These are phyloP conservation scores for Helotiales sp. DNA, from an alignment of 2,329 filamentous ascomycete species.

Conservation along the genomic window DNA sequence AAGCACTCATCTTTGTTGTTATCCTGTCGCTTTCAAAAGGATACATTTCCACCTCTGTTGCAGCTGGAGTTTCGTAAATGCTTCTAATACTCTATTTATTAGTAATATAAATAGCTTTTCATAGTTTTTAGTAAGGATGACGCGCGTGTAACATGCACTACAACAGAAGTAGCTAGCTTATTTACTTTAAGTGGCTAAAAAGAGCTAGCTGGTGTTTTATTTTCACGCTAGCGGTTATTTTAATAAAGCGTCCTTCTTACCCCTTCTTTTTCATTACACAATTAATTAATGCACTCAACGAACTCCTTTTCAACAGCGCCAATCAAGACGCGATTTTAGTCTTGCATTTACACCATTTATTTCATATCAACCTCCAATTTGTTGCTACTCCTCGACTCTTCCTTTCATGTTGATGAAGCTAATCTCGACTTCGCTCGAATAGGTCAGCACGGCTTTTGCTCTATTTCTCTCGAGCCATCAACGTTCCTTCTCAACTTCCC, in stretches of 20 bases:
- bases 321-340: neutral
- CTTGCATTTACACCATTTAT: neutral
- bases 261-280: neutral
- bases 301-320: neutral
- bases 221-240: neutral
- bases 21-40: neutral
- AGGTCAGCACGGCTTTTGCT: neutral
- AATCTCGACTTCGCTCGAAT: neutral
- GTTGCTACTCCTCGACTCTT: neutral
- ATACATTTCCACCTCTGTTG: no score
- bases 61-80: neutral
- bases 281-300: neutral
- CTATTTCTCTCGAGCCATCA: neutral
- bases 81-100: no score
- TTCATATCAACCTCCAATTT: neutral
- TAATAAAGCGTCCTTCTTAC: neutral
- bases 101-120: neutral
- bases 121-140: neutral
- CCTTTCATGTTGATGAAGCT: neutral
- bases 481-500: neutral
- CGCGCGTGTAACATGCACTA: neutral
- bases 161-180: neutral
- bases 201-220: neutral
- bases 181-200: neutral
- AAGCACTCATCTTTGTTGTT: neutral